Conservation (phyloP, 805 yeast species). For the Sugiyamaella marilandica region DNA sequence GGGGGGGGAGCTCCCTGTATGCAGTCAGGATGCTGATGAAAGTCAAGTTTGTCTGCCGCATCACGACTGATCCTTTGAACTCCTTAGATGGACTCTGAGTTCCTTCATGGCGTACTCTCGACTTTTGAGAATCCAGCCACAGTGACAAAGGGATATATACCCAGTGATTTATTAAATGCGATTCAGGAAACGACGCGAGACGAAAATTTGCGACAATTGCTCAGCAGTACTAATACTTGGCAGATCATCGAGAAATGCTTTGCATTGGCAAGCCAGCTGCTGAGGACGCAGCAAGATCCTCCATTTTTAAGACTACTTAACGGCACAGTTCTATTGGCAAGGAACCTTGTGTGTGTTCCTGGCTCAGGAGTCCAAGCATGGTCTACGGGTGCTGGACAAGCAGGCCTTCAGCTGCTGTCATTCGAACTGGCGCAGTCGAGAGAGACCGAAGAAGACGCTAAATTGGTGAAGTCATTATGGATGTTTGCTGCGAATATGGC, state of each 20-base stretch:
- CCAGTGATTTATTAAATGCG: neutral
- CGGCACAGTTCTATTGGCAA: constrained; percentile 44
- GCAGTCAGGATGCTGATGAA: no score
- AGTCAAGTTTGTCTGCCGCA: no score
- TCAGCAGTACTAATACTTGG: neutral
- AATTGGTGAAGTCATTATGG: constrained; percentile 4
- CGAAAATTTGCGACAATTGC: neutral
- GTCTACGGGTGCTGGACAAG: constrained; percentile 12
- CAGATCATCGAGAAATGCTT: neutral
- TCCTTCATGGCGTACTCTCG: constrained; percentile 18
- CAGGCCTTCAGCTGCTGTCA: neutral
- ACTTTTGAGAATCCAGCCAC: neutral
- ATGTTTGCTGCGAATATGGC: constrained; percentile 13
- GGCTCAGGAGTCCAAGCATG: constrained; percentile 32
- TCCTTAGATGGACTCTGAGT: no score
- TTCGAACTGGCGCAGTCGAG: neutral
- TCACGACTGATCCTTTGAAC: no score
- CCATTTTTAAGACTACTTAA: neutral
- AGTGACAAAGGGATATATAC: neutral
- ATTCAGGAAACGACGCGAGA: neutral
- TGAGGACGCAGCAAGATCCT: neutral
- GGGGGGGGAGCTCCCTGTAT: no score
- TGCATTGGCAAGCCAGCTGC: neutral
- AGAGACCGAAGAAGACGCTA: constrained; percentile 3
- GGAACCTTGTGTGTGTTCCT: constrained; percentile 40